phyloP scores from a whole-genome alignment of 1,139 yeast genomes.

The Zygotorulaspora mrakii region DNA sequence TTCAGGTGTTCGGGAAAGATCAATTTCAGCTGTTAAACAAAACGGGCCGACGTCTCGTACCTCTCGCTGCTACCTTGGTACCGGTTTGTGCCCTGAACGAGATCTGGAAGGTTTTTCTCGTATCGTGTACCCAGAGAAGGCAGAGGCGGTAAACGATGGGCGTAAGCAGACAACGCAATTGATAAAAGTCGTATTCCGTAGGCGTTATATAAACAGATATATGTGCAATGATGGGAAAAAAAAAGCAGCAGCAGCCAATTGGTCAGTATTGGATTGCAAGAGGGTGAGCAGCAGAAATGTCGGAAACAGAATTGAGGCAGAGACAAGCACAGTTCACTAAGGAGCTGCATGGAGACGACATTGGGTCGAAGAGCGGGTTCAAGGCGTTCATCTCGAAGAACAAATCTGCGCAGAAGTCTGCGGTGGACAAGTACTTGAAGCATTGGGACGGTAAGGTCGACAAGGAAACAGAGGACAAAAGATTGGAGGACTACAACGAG shows the following conservation, averaged over 20 bases:
- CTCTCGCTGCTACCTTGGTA: too few relatives aligned
- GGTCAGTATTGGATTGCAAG: background rate
- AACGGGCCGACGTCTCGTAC: too few relatives aligned
- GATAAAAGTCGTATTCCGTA: too few relatives aligned
- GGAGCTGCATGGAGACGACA: constrained; percentile 77
- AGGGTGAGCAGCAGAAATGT: constrained; percentile 8
- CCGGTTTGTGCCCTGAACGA: too few relatives aligned
- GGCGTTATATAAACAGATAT: too few relatives aligned
- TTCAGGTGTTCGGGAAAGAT: too few relatives aligned
- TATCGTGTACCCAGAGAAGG: too few relatives aligned
- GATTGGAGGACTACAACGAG: constrained; percentile 81
- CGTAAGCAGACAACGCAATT: too few relatives aligned
- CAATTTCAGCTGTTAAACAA: too few relatives aligned
- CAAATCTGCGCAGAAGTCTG: constrained; percentile 73
- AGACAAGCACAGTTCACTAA: constrained; percentile 61
- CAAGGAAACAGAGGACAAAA: constrained; percentile 63
- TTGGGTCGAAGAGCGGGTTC: constrained; percentile 64
- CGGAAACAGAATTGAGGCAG: constrained; percentile 37
- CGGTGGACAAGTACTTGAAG: constrained; percentile 86
- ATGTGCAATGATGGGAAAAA: too few relatives aligned
- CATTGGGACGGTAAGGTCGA: constrained; percentile 94
- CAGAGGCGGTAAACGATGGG: too few relatives aligned
- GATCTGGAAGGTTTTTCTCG: too few relatives aligned
- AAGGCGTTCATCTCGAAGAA: constrained; percentile 75
- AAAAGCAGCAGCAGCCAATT: background rate